Conservation (phyloP, 2,329 filamentous ascomycete species). For the Dothidotthia symphoricarpi region DNA sequence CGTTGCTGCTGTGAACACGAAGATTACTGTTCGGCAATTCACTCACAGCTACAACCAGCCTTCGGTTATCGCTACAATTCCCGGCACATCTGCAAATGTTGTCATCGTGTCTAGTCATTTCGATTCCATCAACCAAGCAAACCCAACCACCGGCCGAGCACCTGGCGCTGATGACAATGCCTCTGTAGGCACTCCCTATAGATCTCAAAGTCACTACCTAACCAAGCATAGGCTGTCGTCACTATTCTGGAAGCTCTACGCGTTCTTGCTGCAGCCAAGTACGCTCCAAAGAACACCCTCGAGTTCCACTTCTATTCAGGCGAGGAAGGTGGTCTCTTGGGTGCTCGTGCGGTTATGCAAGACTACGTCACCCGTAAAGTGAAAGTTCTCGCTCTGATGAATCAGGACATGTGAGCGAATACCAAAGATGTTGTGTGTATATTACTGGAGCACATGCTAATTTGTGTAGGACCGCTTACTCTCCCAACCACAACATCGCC, state of each 20-base stretch:
- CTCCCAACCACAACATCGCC: slow-evolving; percentile 62
- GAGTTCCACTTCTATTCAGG: slow-evolving; percentile 95
- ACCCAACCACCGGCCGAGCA: slow-evolving; percentile 75
- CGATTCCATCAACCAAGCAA: slow-evolving; percentile 86
- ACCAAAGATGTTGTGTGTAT: too few species aligned
- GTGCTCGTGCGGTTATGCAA: slow-evolving; percentile 81
- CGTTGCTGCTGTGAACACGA: slow-evolving; percentile 68
- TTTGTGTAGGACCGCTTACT: slow-evolving; percentile 68
- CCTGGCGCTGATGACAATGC: slow-evolving; percentile 92
- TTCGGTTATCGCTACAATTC: slow-evolving; percentile 84
- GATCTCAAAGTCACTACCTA: background rate
- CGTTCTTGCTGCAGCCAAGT: slow-evolving; percentile 67
- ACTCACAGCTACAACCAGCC: slow-evolving; percentile 83
- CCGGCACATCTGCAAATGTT: slow-evolving; percentile 75
- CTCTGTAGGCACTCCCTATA: slow-evolving; percentile 85
- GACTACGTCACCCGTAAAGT: slow-evolving; percentile 61
- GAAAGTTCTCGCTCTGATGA: slow-evolving; percentile 85
- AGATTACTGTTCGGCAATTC: slow-evolving; percentile 69
- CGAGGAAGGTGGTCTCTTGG: slow-evolving; percentile 82
- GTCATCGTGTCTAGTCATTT: slow-evolving; percentile 85
- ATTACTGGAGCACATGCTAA: too few species aligned
- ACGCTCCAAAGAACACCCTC: slow-evolving; percentile 74
- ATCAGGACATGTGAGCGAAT: slow-evolving; percentile 99
- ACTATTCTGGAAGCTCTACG: slow-evolving; percentile 88
- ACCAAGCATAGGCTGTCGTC: slow-evolving; percentile 40